Evolutionary conservation across 495 filamentous ascomycete species (phyloP), one percentile per base, ranked within the genome.

Genomic region (Penicillium robsamsonii): DNA sequence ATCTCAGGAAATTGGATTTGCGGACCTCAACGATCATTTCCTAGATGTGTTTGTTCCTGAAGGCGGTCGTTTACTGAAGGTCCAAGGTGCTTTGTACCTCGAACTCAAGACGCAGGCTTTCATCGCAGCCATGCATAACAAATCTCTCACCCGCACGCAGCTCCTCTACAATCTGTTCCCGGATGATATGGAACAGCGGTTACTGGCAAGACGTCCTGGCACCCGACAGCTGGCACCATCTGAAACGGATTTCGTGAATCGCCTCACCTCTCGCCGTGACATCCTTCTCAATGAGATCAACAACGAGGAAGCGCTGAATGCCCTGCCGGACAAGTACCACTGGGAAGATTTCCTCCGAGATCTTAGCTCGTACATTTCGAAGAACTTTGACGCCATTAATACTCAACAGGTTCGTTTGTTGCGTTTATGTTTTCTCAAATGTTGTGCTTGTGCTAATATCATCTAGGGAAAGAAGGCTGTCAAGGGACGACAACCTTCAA

Each of bases 81-180:
- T 83, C 46, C 84, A 87, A 57, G 86, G 84, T 12, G 81, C 86
- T 25, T 60, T 96, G 25, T 89, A 89, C 59, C 75, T 96, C 17
- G 87, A 91, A 53, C 76, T 96, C 17, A 96, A 96, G 68, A 96
- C 92, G 1, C 90, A 95, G 56, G 84, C 86, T 10, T 89, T 92
- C 58, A 87, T 96, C 49, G 85, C 87, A 3, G 84, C 88, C 3
- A 79, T 90, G 62, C 76, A 80, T 41, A 85, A 82, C 50, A 80
- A 82, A 18, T 82, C 89, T 38, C 81, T 80, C 18, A 78, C 82
- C 3, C 82, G 81, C 45, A 84, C 86, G 4, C 86, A 87, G 33
- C 77, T 90, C 5, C 65, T 96, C 10, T 85, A 87, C 31, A 80
- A 87, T 50, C 68, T 95, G 0, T 96, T 96, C 63, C 88, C 90